These are phyloP conservation scores for Excoecaria agallocha DNA, from an alignment of 345 rosid genomes.

Conservation along the genomic window DNA sequence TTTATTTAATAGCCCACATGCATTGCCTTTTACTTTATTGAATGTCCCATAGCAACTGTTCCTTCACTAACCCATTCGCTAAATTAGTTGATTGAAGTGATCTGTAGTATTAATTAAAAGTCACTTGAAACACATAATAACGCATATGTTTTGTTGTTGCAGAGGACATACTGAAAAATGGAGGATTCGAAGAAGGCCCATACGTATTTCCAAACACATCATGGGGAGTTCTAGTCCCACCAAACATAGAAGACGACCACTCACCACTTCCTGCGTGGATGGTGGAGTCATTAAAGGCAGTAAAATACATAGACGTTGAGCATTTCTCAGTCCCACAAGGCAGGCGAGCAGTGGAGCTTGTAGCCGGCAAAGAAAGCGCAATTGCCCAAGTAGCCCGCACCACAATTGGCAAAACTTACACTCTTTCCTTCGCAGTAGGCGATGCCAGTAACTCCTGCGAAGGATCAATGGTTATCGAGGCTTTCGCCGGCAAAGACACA, in stretches of 20 bases:
- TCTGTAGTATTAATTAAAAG: too few relatives aligned
- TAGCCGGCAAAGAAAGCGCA: slow-evolving; percentile 77
- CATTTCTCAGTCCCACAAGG: slow-evolving; percentile 32
- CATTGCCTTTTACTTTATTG: background rate
- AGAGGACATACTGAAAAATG: slow-evolving; percentile 48
- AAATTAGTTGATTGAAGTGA: too few relatives aligned
- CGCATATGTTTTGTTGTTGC: background rate
- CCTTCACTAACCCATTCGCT: background rate
- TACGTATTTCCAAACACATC: slow-evolving; percentile 46
- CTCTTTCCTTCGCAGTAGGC: slow-evolving; percentile 55
- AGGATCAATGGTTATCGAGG: slow-evolving; percentile 70
- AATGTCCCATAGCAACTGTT: background rate
- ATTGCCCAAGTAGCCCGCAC: slow-evolving; percentile 60
- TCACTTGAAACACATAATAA: too few relatives aligned
- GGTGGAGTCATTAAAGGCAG: slow-evolving; percentile 56
- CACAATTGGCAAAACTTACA: slow-evolving; percentile 37
- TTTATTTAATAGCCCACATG: slow-evolving; percentile 8
- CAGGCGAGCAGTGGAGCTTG: slow-evolving; percentile 44
- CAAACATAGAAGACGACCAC: slow-evolving; percentile 52
- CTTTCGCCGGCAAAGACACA: slow-evolving; percentile 53
- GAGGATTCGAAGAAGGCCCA: slow-evolving; percentile 52
- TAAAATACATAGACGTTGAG: slow-evolving; percentile 41
- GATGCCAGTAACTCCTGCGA: slow-evolving; percentile 63
- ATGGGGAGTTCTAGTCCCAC: slow-evolving; percentile 53
- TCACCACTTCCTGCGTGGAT: slow-evolving; percentile 53